A percentile compares a stretch with the other conserved stretches of the same genome.
Evolutionary conservation across 1,284 basidiomycete genomes (phyloP).

Genomic region (Trichosporon ovoides): DNA sequence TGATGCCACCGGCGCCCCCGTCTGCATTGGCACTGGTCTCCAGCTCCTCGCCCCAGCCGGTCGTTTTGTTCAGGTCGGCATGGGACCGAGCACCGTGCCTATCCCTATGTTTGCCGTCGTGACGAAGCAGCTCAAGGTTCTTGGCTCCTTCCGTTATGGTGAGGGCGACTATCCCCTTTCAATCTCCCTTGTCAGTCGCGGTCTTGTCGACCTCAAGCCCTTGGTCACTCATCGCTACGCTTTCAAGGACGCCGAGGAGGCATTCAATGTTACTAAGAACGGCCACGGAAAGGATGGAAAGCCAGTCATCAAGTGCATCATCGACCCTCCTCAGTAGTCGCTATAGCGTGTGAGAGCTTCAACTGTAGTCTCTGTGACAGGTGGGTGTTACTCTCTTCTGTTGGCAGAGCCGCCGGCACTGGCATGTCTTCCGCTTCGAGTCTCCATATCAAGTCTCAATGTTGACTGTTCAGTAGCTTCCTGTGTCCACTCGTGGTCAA

Average conservation of each 20-base stretch:
- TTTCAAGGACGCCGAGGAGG: constrained; percentile 53
- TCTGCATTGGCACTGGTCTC: constrained; percentile 58
- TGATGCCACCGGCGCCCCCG: constrained; percentile 58
- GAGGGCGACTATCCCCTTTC: constrained; percentile 51
- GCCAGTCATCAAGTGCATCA: constrained; percentile 48
- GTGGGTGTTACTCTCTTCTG: neutral
- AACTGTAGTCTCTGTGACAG: neutral
- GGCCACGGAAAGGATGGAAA: constrained; percentile 65
- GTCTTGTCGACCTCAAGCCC: constrained; percentile 54
- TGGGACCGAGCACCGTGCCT: constrained; percentile 39
- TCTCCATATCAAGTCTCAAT: too few species aligned
- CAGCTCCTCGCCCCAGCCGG: constrained; percentile 61
- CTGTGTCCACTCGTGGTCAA: neutral
- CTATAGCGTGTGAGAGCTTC: neutral
- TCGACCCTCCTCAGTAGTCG: constrained; percentile 36
- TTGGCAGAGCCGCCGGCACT: too few species aligned
- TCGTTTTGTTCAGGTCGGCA: constrained; percentile 48
- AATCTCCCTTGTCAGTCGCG: constrained; percentile 54
- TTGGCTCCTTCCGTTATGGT: constrained; percentile 49
- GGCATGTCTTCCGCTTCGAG: too few species aligned
- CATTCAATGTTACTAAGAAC: constrained; percentile 53
- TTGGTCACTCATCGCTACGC: constrained; percentile 58
- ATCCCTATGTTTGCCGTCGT: constrained; percentile 45
- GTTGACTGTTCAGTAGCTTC: too few species aligned
- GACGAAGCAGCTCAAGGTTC: constrained; percentile 44